These are phyloP conservation scores for Acacia concinna DNA, from an alignment of 331 rosid species.

Conservation along the genomic window DNA sequence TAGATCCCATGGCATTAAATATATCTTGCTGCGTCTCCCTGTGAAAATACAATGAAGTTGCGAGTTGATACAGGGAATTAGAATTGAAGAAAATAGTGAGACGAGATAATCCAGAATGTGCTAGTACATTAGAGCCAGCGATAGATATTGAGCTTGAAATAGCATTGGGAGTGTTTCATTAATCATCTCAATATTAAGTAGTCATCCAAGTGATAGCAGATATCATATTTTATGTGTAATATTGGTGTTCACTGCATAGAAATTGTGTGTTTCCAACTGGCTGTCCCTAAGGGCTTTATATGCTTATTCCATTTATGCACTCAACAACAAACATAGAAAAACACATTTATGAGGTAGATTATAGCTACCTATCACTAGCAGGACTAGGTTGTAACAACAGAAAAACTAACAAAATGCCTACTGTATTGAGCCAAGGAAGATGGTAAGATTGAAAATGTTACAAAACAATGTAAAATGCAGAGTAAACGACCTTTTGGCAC, in stretches of 20 bases:
- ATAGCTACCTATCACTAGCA: neutral
- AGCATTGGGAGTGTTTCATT: neutral
- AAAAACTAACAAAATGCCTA: neutral
- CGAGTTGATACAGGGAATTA: conserved; percentile 18
- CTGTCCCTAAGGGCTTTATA: neutral
- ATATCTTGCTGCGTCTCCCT: conserved; percentile 93
- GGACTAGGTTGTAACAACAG: conserved; percentile 10
- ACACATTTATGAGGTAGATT: neutral
- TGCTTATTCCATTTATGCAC: neutral
- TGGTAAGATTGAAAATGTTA: conserved; percentile 16
- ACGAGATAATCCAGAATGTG: neutral
- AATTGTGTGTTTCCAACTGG: conserved; percentile 18
- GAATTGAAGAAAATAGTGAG: conserved; percentile 4
- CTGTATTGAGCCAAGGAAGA: neutral
- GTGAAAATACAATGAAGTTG: conserved; percentile 19
- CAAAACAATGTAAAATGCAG: neutral
- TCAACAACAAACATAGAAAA: neutral
- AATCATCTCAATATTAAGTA: neutral
- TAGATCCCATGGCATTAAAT: conserved; percentile 97
- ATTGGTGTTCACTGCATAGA: neutral
- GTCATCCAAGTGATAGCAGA: conserved; percentile 10
- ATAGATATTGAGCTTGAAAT: neutral
- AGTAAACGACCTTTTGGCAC: conserved; percentile 70
- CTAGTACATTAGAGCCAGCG: neutral
- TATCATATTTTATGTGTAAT: neutral